A percentile compares a stretch with the other conserved stretches of the same genome.
These are phyloP conservation scores for Ogataea methanolica DNA, from an alignment of 805 yeast species.

Conservation along the genomic window DNA sequence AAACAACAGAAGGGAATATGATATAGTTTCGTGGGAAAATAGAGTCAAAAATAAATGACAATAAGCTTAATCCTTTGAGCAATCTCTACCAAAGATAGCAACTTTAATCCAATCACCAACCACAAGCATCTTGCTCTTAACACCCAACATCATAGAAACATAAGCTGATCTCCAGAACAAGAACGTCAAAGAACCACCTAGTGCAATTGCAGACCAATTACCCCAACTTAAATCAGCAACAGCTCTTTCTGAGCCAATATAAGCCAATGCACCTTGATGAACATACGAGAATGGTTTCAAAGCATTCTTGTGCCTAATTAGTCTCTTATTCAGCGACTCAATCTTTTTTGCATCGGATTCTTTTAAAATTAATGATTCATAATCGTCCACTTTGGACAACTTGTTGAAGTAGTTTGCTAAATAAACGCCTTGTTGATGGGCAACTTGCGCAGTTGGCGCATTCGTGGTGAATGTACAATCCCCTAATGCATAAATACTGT, in stretches of 20 bases:
- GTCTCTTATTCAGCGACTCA: slow-evolving; percentile 42
- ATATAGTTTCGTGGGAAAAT: background rate
- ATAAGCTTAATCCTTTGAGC: slow-evolving; percentile 62
- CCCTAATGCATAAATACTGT: slow-evolving; percentile 78
- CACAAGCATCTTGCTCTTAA: slow-evolving; percentile 82
- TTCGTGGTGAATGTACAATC: slow-evolving; percentile 88
- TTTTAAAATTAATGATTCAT: slow-evolving; percentile 40
- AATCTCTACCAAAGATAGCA: slow-evolving; percentile 85
- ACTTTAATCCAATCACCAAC: slow-evolving; percentile 86
- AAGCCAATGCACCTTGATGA: slow-evolving; percentile 90
- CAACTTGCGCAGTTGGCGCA: slow-evolving; percentile 97
- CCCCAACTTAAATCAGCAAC: slow-evolving; percentile 85
- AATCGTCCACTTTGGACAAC: slow-evolving; percentile 54
- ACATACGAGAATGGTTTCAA: slow-evolving; percentile 66
- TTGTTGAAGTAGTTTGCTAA: slow-evolving; percentile 68
- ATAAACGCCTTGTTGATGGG: slow-evolving; percentile 86
- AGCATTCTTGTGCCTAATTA: slow-evolving; percentile 34
- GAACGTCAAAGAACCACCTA: slow-evolving; percentile 83
- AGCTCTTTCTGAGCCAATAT: slow-evolving; percentile 88
- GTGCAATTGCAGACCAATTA: slow-evolving; percentile 70
- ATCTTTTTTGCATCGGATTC: slow-evolving; percentile 38
- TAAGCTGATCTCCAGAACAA: slow-evolving; percentile 94
- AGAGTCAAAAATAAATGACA: background rate
- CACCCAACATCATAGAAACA: slow-evolving; percentile 84
- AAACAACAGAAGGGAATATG: background rate